phyloP scores from a whole-genome alignment of 306 rosid species.

The Trifolium fragiferum region DNA sequence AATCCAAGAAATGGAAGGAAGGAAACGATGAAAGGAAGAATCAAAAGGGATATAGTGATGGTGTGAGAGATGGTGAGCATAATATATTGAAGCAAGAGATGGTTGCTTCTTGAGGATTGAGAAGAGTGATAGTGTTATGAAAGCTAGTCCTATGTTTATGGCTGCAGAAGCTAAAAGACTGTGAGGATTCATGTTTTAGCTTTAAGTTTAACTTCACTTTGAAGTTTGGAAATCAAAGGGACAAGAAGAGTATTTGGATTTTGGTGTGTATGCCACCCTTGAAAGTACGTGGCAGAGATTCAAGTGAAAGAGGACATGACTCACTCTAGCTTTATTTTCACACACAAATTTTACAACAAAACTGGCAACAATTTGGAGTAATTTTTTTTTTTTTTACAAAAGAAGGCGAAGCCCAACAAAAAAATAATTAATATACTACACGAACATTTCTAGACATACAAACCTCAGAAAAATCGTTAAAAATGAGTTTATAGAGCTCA shows the following conservation, averaged over 20 bases:
- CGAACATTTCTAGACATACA: too few species aligned
- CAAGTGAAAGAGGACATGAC: slow-evolving; percentile 34
- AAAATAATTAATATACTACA: too few species aligned
- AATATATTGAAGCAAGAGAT: slow-evolving; percentile 67
- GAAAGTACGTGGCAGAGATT: slow-evolving; percentile 53
- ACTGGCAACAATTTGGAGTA: too few species aligned
- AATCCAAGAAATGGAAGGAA: slow-evolving; percentile 80
- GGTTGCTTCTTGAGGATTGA: slow-evolving; percentile 83
- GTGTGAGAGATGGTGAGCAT: slow-evolving; percentile 67
- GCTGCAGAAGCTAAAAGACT: slow-evolving; percentile 83
- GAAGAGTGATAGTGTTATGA: slow-evolving; percentile 72
- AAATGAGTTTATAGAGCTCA: too few species aligned
- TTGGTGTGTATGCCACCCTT: slow-evolving; percentile 33
- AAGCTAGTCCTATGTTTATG: slow-evolving; percentile 78
- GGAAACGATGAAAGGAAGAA: slow-evolving; percentile 48
- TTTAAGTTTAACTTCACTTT: background rate
- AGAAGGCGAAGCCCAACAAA: too few species aligned
- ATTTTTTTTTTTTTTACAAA: too few species aligned
- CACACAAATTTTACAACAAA: too few species aligned
- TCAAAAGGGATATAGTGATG: slow-evolving; percentile 40
- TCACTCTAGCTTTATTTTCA: background rate
- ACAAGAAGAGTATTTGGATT: background rate
- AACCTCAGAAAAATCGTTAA: too few species aligned
- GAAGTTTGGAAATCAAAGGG: background rate
- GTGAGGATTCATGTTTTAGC: slow-evolving; percentile 56